Conservation (phyloP, 495 filamentous ascomycete genomes). For the Tuber melanosporum region DNA sequence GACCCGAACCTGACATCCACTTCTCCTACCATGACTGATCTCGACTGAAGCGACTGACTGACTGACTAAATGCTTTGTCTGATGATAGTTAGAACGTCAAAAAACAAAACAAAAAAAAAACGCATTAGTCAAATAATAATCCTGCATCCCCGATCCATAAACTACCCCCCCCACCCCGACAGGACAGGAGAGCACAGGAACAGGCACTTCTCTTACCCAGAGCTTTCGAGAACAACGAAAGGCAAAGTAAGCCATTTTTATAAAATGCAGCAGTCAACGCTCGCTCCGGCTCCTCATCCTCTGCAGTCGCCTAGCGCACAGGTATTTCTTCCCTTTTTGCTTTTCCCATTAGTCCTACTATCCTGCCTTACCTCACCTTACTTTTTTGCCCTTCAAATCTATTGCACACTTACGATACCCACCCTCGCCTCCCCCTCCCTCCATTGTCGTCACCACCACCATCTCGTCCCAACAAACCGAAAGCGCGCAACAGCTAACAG, state of each 20-base stretch:
- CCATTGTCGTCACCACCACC: constrained; percentile 8
- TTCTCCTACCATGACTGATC: neutral
- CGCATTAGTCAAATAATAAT: constrained; percentile 4
- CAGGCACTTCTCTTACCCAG: neutral
- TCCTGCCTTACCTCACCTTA: neutral
- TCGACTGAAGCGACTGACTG: neutral
- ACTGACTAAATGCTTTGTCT: constrained; percentile 1
- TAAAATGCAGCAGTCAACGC: constrained; percentile 40
- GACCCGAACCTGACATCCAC: neutral
- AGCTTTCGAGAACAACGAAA: neutral
- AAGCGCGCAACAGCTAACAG: constrained; percentile 2
- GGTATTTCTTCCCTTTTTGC: constrained; percentile 21
- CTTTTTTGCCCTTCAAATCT: constrained; percentile 4
- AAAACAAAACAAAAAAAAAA: neutral
- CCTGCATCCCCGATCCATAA: neutral
- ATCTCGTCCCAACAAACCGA: constrained; percentile 18
- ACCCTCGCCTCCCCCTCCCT: constrained; percentile 11
- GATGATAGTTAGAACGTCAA: neutral
- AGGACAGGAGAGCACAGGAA: neutral
- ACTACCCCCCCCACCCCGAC: neutral
- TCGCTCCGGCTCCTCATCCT: constrained; percentile 40
- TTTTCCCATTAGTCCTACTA: neutral
- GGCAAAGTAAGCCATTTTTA: neutral
- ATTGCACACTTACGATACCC: constrained; percentile 11
- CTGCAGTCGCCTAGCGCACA: constrained; percentile 35